A percentile compares a stretch with the other conserved stretches of the same genome.
Conservation (phyloP, 257 asterid genomes). For the Solanum sitiens region DNA sequence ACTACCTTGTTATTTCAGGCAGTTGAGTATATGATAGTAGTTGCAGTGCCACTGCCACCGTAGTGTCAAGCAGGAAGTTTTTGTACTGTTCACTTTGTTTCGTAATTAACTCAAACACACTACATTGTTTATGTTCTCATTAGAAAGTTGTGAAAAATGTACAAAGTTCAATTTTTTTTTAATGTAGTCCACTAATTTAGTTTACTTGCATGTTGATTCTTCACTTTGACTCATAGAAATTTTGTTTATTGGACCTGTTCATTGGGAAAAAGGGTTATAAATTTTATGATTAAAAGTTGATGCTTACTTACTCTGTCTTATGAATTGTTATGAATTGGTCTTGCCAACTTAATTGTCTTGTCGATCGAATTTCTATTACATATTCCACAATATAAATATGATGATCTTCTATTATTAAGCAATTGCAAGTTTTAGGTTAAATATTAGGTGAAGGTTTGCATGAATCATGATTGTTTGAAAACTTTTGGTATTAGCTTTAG, state of each 20-base stretch:
- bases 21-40: not conserved
- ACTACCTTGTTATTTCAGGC: not conserved
- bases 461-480: too few relatives aligned
- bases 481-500: too few relatives aligned
- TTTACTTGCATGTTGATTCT: not conserved
- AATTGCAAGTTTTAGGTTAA: too few relatives aligned
- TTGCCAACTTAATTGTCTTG: too few relatives aligned
- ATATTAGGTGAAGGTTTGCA: too few relatives aligned
- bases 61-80: not conserved
- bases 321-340: too few relatives aligned
- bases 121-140: not conserved
- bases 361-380: too few relatives aligned
- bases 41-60: not conserved
- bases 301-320: too few relatives aligned
- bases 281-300: too few relatives aligned
- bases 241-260: slow-evolving; percentile 67
- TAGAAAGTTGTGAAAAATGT: not conserved
- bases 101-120: not conserved
- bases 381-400: too few relatives aligned
- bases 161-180: not conserved
- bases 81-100: not conserved
- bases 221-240: slow-evolving; percentile 33
- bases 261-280: slow-evolving; percentile 29
- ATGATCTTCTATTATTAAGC: too few relatives aligned
- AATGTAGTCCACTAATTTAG: not conserved